Base-by-base conservation (phyloP, 805 yeast genomes). In the Isabelozyma heimii region DNA sequence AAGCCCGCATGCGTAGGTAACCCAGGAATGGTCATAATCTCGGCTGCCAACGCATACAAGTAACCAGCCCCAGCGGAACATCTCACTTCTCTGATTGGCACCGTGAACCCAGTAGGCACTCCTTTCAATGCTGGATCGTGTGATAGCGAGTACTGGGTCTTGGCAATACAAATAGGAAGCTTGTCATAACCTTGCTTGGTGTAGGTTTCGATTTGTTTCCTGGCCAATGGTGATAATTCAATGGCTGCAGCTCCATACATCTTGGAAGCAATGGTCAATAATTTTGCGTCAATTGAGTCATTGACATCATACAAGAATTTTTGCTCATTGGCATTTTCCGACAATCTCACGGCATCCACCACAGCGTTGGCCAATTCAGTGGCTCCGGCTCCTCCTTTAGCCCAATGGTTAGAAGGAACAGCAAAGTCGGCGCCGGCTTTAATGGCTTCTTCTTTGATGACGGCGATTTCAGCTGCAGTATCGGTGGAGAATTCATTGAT, bases 21-120 rank as follows among this genome's bases (percentile, higher is more conserved):
- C 52, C 99, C 99, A 26, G 99, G 99, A 59, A 92, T 91, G 26
- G 99, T 92, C 85, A 87, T 91, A 61, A 92, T 92, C 70, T 92
- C 96, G 48, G 96, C 97, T 14, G 97, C 97, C 59, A 92, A 79
- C 1, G 98, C 98, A 64, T 92, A 94, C 65, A 92, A 78, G 72
- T 92, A 92, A 8, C 97, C 97, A 43, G 97, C 98, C 70, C 99
- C 99, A 48, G 89, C 89, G 37, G 96, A 87, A 39, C 92, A 91
- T 70, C 96, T 86, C 54, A 92, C 89, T 60, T 92, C 99, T 67
- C 96, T 82, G 59, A 92, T 90, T 45, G 99, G 98, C 67, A 92
- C 88, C 14, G 83, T 87, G 76, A 91, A 92, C 8, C 96, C 97
- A 16, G 87, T 82, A 56, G 99, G 99, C 40, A 90, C 97, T 65